phyloP scores from a whole-genome alignment of 768 basidiomycete genomes.

The Dictyophora rubrovolvata region DNA sequence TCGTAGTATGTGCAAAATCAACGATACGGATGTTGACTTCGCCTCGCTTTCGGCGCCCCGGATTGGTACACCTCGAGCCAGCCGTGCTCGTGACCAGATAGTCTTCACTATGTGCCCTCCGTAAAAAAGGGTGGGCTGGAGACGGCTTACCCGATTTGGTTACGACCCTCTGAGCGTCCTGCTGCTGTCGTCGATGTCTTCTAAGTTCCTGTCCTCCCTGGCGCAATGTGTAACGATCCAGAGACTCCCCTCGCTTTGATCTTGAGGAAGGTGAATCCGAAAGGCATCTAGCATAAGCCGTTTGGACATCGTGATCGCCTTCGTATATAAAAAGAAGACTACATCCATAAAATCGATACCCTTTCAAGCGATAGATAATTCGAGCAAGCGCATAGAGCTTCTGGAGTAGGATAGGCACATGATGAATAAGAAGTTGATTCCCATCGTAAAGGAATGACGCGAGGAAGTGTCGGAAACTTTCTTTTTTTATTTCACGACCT shows the following conservation, averaged over 20 bases:
- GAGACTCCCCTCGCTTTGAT: constrained; percentile 67
- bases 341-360: constrained; percentile 98
- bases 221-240: constrained; percentile 40
- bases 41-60: constrained; percentile 67
- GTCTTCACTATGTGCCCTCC: constrained; percentile 76
- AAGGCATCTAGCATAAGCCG: constrained; percentile 50
- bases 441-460: constrained; percentile 82
- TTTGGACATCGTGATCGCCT: constrained; percentile 83
- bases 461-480: constrained; percentile 76
- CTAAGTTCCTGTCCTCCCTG: constrained; percentile 12
- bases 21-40: constrained; percentile 95
- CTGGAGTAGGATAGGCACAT: constrained; percentile 83
- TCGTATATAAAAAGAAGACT: constrained; percentile 96
- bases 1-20: constrained; percentile 98
- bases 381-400: constrained; percentile 91
- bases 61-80: constrained; percentile 35
- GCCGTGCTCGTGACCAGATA: constrained; percentile 56
- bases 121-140: constrained; percentile 33
- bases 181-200: background rate
- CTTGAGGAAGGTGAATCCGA: constrained; percentile 56
- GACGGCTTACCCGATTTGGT: background rate
- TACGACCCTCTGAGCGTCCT: background rate
- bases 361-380: constrained; percentile 79
- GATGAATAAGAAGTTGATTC: constrained; percentile 71
- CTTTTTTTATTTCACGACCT: constrained; percentile 79